Percentiles rank a stretch among this genome's conserved stretches.
Evolutionary conservation across 2,329 filamentous ascomycete species (phyloP).

Genomic region (Microascus cirrosus): DNA sequence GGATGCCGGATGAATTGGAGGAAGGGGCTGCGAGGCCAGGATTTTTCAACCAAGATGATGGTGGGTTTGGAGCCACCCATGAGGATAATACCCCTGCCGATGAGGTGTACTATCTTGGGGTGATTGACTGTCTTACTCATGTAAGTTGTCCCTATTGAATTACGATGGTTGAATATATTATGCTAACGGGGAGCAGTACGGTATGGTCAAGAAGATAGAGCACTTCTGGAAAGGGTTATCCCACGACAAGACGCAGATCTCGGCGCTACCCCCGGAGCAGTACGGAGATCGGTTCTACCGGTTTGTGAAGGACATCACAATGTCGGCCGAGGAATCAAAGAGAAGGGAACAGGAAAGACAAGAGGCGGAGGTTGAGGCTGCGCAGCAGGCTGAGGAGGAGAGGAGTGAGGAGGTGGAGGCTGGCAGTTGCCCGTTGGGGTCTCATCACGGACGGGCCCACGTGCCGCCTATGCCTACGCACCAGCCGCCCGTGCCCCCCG

Average conservation of each 20-base stretch:
- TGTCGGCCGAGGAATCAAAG: slow-evolving; percentile 72
- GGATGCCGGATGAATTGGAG: slow-evolving; percentile 84
- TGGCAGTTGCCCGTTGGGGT: slow-evolving; percentile 24
- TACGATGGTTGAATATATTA: background rate
- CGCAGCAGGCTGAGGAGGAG: slow-evolving; percentile 8
- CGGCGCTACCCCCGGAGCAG: slow-evolving; percentile 76
- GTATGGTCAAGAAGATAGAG: slow-evolving; percentile 86
- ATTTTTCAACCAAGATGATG: slow-evolving; percentile 88
- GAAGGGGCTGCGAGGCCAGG: slow-evolving; percentile 58
- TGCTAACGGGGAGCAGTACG: slow-evolving; percentile 50
- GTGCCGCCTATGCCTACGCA: slow-evolving; percentile 34
- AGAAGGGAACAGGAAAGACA: slow-evolving; percentile 45
- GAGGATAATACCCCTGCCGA: slow-evolving; percentile 77
- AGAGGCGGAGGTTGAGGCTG: slow-evolving; percentile 35
- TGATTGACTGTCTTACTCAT: slow-evolving; percentile 96
- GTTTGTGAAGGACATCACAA: slow-evolving; percentile 85
- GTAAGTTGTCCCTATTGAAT: slow-evolving; percentile 43
- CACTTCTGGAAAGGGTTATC: slow-evolving; percentile 95
- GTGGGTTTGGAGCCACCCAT: slow-evolving; percentile 85
- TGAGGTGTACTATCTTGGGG: slow-evolving; percentile 94
- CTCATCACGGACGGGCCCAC: slow-evolving; percentile 18
- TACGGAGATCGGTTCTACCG: slow-evolving; percentile 92
- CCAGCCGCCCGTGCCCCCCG: slow-evolving; percentile 29
- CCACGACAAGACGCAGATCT: slow-evolving; percentile 76
- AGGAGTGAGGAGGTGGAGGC: slow-evolving; percentile 16